Base-by-base conservation (phyloP, 768 basidiomycete species). In the Tubosaeta sp. region DNA sequence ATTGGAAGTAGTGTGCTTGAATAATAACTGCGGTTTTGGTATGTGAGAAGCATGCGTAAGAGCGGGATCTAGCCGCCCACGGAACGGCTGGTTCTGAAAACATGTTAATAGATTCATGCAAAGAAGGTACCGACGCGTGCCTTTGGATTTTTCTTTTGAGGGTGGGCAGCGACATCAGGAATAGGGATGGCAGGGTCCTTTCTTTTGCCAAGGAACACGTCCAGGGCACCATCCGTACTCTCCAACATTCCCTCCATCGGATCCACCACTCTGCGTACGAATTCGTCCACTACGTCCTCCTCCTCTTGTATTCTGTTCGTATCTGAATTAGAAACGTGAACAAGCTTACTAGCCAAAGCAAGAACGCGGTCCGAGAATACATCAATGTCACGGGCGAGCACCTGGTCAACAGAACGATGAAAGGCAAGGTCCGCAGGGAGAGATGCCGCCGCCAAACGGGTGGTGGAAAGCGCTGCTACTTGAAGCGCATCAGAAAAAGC, bases 201-300 rank as follows among this genome's bases (percentile, higher is more conserved):
- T 48, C 75, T 82, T 55, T 78, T 74, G 5, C 92, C 92, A 35
- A 83, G 74, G 57, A 80, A 80, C 57, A 88, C 82, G 62, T 98
- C 95, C 34, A 99, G 69, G 57, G 82, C 83, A 9, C 83, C 85
- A 64, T 97, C 94, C 5, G 91, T 88, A 48, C 83, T 78, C 70
- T 98, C 97, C 53, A 97, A 69, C 48, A 97, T 67, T 43, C 80
- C 77, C 65, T 99, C 95, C 77, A 95, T 81, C 0, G 82, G 74
- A 63, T 93, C 91, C n/a, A 91, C 86, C 2, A 95, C 77, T 19
- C 82, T 68, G 16, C 81, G 74, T 58, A 88, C 80, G 66, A 93
- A 95, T 57, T 81, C 83, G 65, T 97, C 95, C 31, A 90, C 70
- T 4, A 95, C 79, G 70, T 94, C 88, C 59, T 97, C 92, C 62